Percentiles rank a stretch among this genome's conserved stretches.
Evolutionary conservation across 768 basidiomycete genomes (phyloP).

Genomic region (Trametes meyenii): DNA sequence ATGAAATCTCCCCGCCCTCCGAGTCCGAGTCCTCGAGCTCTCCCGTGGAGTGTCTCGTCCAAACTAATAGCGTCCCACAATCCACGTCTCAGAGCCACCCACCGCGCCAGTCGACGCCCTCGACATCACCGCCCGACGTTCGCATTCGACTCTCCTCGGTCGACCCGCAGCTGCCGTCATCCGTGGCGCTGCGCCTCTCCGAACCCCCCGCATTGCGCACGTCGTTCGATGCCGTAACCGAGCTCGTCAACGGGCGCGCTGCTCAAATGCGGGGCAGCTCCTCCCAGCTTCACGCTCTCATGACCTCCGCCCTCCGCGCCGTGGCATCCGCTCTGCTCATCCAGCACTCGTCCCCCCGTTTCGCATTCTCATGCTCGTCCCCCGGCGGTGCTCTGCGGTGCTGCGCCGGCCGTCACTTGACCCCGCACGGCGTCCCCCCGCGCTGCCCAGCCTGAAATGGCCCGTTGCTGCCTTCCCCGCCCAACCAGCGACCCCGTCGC

Average conservation of each 20-base stretch:
- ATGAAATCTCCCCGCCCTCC: neutral
- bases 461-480: neutral
- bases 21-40: neutral
- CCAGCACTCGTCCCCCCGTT: constrained; percentile 14
- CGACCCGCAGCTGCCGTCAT: constrained; percentile 7
- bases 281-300: neutral
- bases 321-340: constrained; percentile 7
- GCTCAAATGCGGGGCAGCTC: constrained; percentile 11
- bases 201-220: constrained; percentile 17
- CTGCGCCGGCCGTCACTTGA: constrained; percentile 22
- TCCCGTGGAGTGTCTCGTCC: too few relatives aligned
- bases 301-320: constrained; percentile 1
- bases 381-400: constrained; percentile 15
- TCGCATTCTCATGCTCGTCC: constrained; percentile 22
- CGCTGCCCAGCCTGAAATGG: constrained; percentile 1
- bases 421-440: constrained; percentile 4
- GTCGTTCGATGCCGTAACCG: constrained; percentile 15
- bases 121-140: neutral
- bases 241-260: neutral
- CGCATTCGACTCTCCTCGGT: neutral
- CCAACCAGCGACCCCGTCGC: neutral
- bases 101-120: too few relatives aligned
- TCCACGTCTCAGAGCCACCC: too few relatives aligned
- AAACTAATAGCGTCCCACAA: too few relatives aligned
- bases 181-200: constrained; percentile 7